Percentiles rank a stretch among this genome's conserved stretches.
Evolutionary conservation across 176 grass and related monocot species (phyloP).

Genomic region (Rhipidocladum racemiflorum): DNA sequence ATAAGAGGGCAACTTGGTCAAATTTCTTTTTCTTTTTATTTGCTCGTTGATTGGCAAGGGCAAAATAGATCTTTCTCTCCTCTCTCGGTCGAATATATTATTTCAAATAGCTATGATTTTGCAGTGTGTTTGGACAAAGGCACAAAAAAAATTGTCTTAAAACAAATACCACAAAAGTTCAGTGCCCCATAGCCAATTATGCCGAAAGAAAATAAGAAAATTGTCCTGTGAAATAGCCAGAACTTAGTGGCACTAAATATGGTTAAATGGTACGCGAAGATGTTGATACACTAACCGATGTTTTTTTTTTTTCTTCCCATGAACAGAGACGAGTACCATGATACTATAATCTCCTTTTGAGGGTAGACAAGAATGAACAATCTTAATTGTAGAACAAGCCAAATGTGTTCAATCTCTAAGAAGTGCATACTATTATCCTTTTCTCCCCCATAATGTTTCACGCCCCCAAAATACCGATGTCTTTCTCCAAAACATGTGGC

Average conservation of each 20-base stretch:
- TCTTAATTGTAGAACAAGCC: neutral
- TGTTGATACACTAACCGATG: conserved; percentile 20
- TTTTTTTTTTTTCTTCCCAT: neutral
- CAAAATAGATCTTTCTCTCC: too few relatives aligned
- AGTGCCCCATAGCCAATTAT: too few relatives aligned
- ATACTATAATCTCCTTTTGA: neutral
- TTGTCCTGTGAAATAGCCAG: neutral
- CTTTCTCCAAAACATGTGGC: neutral
- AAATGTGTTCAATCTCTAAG: neutral
- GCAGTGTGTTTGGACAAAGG: too few relatives aligned
- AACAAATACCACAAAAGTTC: too few relatives aligned
- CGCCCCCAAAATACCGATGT: neutral
- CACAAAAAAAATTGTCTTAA: too few relatives aligned
- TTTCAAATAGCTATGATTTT: too few relatives aligned
- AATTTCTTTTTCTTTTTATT: too few relatives aligned
- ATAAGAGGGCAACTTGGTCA: too few relatives aligned
- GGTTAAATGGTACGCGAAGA: conserved; percentile 17
- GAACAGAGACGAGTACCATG: too few relatives aligned
- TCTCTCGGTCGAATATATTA: too few relatives aligned
- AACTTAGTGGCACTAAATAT: neutral
- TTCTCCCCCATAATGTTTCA: too few relatives aligned
- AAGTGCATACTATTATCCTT: neutral
- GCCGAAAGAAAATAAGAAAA: neutral
- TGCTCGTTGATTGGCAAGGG: too few relatives aligned
- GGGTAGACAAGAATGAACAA: neutral